A percentile compares a stretch with the other conserved stretches of the same genome.
Evolutionary conservation across 2,329 filamentous ascomycete species (phyloP).

Genomic region (Chaetomiaceae sp.): DNA sequence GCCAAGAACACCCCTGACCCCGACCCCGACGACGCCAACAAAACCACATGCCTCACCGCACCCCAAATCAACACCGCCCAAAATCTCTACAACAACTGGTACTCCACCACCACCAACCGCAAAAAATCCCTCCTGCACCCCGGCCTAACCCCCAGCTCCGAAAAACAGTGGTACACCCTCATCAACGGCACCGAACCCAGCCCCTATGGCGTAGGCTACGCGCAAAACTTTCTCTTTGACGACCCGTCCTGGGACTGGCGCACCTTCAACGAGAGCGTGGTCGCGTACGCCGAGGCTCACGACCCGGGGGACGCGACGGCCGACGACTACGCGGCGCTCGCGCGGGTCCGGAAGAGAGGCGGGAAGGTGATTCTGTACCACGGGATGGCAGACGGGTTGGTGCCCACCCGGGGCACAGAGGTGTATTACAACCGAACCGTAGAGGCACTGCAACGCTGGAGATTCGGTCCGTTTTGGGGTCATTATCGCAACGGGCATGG

Average conservation of each 20-base stretch:
- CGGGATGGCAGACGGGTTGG: conserved; percentile 37
- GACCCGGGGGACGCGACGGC: conserved; percentile 32
- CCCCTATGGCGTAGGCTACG: conserved; percentile 28
- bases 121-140: conserved; percentile 26
- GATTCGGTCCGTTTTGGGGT: no score
- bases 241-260: conserved; percentile 31
- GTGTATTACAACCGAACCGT: conserved; percentile 33
- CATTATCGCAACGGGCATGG: background rate
- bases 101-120: conserved; percentile 19
- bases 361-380: conserved; percentile 42
- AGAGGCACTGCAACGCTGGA: conserved; percentile 18
- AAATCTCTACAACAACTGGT: conserved; percentile 30
- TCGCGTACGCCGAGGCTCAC: conserved; percentile 24
- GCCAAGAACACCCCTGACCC: conserved; percentile 21
- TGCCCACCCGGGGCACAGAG: conserved; percentile 32
- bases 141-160: conserved; percentile 44
- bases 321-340: conserved; percentile 29
- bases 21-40: conserved; percentile 11
- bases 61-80: conserved; percentile 35
- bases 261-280: conserved; percentile 28
- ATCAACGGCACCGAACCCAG: conserved; percentile 19
- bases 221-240: conserved; percentile 29
- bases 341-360: conserved; percentile 32
- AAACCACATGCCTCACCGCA: conserved; percentile 36
- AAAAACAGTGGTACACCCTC: conserved; percentile 27